Evolutionary conservation across 495 filamentous ascomycete genomes (phyloP).

Genomic region (Tricharina praecox): DNA sequence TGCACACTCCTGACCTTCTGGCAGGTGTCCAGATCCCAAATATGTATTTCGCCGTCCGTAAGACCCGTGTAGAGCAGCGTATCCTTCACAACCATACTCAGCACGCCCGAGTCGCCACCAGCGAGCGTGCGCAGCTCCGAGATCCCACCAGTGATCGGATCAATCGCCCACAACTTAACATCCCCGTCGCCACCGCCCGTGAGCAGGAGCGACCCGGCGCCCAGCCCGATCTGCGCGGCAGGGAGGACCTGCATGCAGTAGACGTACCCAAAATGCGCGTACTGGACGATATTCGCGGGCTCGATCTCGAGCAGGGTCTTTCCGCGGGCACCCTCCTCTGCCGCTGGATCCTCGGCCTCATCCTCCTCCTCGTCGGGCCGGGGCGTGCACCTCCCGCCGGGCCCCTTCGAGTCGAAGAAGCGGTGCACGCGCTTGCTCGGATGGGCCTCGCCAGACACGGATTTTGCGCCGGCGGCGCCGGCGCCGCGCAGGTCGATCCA

Average conservation of each 20-base stretch:
- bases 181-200: constrained; percentile 88
- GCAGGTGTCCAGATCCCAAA: constrained; percentile 91
- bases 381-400: constrained; percentile 55
- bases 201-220: constrained; percentile 55
- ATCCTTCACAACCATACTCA: constrained; percentile 69
- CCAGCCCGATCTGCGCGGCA: constrained; percentile 13
- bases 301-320: constrained; percentile 75
- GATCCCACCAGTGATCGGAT: constrained; percentile 34
- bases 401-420: constrained; percentile 86
- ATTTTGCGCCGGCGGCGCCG: constrained; percentile 41
- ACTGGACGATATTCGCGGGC: constrained; percentile 61
- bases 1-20: constrained; percentile 76
- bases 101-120: constrained; percentile 59
- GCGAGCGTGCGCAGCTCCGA: constrained; percentile 49
- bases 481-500: constrained; percentile 36
- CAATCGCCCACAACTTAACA: constrained; percentile 65
- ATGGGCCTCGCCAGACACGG: too few species aligned
- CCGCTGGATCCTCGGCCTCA: too few species aligned
- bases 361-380: constrained; percentile 31
- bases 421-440: constrained; percentile 68
- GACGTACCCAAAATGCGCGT: constrained; percentile 86
- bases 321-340: too few species aligned
- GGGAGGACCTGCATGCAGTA: constrained; percentile 83
- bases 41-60: constrained; percentile 74
- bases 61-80: constrained; percentile 82